These are phyloP conservation scores for Platanthera zijinensis DNA, from an alignment of 106 monocot genomes.

Conservation along the genomic window DNA sequence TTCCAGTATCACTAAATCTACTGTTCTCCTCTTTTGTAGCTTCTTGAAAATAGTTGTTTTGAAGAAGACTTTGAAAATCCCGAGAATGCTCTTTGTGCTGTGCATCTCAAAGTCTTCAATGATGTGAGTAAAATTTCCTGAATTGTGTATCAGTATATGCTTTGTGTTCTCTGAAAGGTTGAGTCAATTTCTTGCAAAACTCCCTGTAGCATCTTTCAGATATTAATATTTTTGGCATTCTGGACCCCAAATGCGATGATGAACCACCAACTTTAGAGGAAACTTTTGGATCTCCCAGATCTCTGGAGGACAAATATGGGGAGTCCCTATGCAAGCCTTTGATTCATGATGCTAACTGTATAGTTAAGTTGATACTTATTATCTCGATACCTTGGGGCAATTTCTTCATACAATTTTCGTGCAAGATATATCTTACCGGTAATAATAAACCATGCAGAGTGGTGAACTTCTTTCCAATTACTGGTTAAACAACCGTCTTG, in stretches of 20 bases:
- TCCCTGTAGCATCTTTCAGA: neutral
- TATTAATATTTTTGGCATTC: neutral
- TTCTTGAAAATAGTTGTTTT: neutral
- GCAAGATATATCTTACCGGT: neutral
- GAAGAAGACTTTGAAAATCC: conserved; percentile 6
- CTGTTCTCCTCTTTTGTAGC: neutral
- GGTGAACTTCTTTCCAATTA: conserved; percentile 17
- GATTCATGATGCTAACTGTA: neutral
- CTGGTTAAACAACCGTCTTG: conserved; percentile 40
- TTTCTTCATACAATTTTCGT: neutral
- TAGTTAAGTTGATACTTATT: neutral
- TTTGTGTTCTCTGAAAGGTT: too few relatives aligned
- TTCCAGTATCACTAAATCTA: neutral
- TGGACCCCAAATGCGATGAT: conserved; percentile 4
- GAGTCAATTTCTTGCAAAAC: neutral
- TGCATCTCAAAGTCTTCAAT: neutral
- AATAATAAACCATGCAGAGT: neutral
- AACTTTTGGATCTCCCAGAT: neutral
- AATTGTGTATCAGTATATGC: neutral
- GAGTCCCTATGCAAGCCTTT: neutral
- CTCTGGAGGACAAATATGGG: neutral
- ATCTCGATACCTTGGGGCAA: neutral
- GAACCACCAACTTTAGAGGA: neutral
- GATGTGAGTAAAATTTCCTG: neutral
- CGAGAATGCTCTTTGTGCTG: neutral